A percentile compares a stretch with the other conserved stretches of the same genome.
phyloP scores from a whole-genome alignment of 306 rosid species.

The Quercus gilva region DNA sequence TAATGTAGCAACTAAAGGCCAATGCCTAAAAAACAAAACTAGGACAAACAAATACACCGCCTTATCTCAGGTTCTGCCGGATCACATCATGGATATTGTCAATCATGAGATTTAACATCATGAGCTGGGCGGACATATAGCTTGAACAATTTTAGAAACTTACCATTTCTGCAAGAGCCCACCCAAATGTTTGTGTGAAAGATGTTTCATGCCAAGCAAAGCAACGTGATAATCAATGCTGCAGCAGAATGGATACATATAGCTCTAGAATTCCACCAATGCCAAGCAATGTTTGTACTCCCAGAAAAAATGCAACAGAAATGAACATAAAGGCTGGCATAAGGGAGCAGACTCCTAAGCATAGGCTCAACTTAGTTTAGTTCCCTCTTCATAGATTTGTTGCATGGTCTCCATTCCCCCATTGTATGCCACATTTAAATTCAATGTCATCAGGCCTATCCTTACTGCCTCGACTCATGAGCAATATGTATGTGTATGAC shows the following conservation, averaged over 20 bases:
- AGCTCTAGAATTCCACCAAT: background rate
- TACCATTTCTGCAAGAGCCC: background rate
- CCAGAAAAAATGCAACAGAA: background rate
- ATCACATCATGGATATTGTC: background rate
- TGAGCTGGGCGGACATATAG: background rate
- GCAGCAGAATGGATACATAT: background rate
- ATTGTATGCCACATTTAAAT: background rate
- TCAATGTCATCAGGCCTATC: background rate
- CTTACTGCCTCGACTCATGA: background rate
- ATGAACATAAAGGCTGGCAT: background rate
- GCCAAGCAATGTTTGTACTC: background rate
- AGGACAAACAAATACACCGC: background rate
- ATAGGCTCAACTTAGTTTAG: background rate
- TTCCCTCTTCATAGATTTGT: background rate
- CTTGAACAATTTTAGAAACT: background rate
- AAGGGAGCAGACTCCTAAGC: background rate
- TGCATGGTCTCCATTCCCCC: background rate
- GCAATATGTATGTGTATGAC: background rate
- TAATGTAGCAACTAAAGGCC: background rate
- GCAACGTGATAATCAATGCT: background rate
- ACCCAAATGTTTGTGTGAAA: background rate
- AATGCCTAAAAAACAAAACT: background rate
- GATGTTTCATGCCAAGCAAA: background rate
- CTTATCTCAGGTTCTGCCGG: background rate
- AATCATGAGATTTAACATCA: slow-evolving; percentile 1